These are phyloP conservation scores for Begonia peltatifolia DNA, from an alignment of 306 rosid genomes.

Conservation along the genomic window DNA sequence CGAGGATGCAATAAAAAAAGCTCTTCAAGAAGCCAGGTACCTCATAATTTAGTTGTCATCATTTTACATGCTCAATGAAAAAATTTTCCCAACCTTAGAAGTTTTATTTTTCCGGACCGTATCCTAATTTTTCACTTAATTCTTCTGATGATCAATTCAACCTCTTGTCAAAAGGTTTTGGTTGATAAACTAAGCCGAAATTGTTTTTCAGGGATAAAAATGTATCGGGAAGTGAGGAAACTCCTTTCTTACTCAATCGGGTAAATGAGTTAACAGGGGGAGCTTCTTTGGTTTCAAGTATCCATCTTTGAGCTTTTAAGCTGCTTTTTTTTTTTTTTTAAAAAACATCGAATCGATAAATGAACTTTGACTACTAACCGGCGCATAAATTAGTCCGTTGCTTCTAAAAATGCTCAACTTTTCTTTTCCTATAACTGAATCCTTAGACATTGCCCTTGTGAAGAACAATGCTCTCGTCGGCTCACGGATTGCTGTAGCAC, in stretches of 20 bases:
- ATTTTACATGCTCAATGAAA: too few species aligned
- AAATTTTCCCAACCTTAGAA: too few species aligned
- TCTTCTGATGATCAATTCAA: too few species aligned
- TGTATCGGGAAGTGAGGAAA: constrained; percentile 64
- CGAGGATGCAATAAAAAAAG: constrained; percentile 62
- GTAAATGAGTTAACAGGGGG: constrained; percentile 77
- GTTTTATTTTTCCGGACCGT: too few species aligned
- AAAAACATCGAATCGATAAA: too few species aligned
- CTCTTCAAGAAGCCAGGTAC: constrained; percentile 72
- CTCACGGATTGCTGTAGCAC: constrained; percentile 60
- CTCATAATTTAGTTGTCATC: not conserved
- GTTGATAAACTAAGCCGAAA: not conserved
- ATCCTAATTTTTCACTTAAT: too few species aligned
- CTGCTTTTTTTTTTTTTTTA: not conserved
- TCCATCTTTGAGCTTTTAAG: constrained; percentile 16
- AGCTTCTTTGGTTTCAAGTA: constrained; percentile 81
- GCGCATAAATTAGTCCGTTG: too few species aligned
- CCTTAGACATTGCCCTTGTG: constrained; percentile 82
- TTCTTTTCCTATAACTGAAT: not conserved
- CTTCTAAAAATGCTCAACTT: not conserved
- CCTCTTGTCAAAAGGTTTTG: too few species aligned
- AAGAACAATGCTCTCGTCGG: constrained; percentile 85
- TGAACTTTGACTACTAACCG: too few species aligned
- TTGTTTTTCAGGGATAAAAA: constrained; percentile 41
- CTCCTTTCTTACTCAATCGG: constrained; percentile 78